phyloP scores from a whole-genome alignment of 73 alveolate species.

The Paramecium primaurelia region DNA sequence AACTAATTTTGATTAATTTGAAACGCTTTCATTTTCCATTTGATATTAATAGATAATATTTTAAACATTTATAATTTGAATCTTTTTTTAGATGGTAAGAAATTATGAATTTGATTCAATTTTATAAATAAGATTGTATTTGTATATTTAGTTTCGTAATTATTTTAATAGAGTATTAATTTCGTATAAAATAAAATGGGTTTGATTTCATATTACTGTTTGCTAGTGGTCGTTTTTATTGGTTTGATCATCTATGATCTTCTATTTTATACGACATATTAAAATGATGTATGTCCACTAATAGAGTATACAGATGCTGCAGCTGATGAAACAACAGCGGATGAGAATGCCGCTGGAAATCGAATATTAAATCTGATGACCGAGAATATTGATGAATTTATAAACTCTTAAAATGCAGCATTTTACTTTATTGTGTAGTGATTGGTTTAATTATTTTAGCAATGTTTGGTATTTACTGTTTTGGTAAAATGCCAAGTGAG shows the following conservation, averaged over 20 bases:
- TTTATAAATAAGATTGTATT: too few species aligned
- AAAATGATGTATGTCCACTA: background rate
- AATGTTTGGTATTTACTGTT: slow-evolving; percentile 6
- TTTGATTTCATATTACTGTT: background rate
- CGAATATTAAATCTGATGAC: background rate
- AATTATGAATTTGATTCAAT: background rate
- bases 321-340: background rate
- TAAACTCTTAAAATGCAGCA: background rate
- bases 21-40: background rate
- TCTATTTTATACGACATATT: background rate
- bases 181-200: background rate
- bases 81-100: background rate
- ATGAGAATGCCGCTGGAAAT: background rate
- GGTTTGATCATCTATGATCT: background rate
- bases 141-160: too few species aligned
- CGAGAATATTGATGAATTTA: background rate
- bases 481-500: slow-evolving; percentile 21
- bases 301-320: background rate
- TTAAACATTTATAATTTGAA: background rate
- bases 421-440: background rate
- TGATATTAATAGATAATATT: background rate
- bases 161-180: background rate
- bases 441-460: background rate
- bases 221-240: background rate
- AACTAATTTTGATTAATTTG: background rate